Evolutionary conservation across 805 yeast species (phyloP).

Genomic region (Kluyveromyces nonfermentans): DNA sequence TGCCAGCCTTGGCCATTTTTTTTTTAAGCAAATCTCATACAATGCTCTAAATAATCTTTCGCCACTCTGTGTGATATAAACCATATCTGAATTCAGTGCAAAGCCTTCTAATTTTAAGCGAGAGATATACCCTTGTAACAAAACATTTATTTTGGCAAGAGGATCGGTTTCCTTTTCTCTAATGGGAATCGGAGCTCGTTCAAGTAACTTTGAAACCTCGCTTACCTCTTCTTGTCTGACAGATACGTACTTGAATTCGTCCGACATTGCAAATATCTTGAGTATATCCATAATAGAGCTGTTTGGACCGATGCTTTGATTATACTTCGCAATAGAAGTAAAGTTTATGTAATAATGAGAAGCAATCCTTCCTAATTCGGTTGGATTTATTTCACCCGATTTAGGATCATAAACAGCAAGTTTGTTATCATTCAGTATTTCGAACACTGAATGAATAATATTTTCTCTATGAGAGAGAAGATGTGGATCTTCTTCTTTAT

Average conservation of each 20-base stretch:
- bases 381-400: constrained; percentile 41
- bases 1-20: constrained; percentile 62
- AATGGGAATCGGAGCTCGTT: constrained; percentile 78
- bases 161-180: constrained; percentile 64
- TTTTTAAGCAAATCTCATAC: constrained; percentile 61
- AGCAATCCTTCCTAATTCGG: constrained; percentile 75
- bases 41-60: constrained; percentile 82
- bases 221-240: constrained; percentile 77
- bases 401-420: constrained; percentile 49
- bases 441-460: constrained; percentile 68
- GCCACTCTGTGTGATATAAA: constrained; percentile 87
- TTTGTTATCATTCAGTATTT: constrained; percentile 44
- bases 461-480: constrained; percentile 51
- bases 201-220: constrained; percentile 61
- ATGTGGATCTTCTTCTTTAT: constrained; percentile 33
- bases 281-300: constrained; percentile 65
- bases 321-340: constrained; percentile 61
- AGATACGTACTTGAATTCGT: constrained; percentile 77
- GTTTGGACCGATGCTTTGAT: constrained; percentile 52
- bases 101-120: constrained; percentile 70
- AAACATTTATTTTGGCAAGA: constrained; percentile 64
- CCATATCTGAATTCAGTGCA: constrained; percentile 88
- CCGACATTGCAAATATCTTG: constrained; percentile 67
- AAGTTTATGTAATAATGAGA: constrained; percentile 78
- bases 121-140: constrained; percentile 84